phyloP scores from a whole-genome alignment of 108 stramenopile genomes.

The Skeletonema costatum region DNA sequence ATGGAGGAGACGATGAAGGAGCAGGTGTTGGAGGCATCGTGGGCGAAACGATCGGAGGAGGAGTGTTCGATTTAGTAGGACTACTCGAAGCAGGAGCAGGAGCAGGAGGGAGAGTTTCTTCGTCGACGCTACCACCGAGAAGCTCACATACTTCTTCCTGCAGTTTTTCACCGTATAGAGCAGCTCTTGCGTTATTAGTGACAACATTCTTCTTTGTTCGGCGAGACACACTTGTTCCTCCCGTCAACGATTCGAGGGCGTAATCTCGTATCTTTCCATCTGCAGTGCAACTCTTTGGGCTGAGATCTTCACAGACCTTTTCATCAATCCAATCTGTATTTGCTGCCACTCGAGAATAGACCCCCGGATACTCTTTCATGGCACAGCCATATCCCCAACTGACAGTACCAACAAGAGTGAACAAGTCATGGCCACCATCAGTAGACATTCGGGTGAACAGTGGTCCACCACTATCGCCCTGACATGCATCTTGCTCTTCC shows the following conservation, averaged over 20 bases:
- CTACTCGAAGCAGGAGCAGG: background rate
- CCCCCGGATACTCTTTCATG: constrained; percentile 22
- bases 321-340: constrained; percentile 43
- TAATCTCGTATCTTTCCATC: background rate
- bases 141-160: background rate
- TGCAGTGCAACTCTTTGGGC: background rate
- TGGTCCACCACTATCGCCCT: constrained; percentile 42
- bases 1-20: background rate
- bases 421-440: background rate
- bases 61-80: background rate
- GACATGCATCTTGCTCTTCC: constrained; percentile 46
- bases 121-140: background rate
- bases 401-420: constrained; percentile 9
- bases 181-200: too few relatives aligned
- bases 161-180: too few relatives aligned
- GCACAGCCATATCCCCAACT: constrained; percentile 51
- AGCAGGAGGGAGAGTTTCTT: background rate
- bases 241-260: background rate
- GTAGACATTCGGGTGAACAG: constrained; percentile 11
- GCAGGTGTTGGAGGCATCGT: background rate
- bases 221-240: background rate
- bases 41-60: background rate
- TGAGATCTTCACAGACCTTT: constrained; percentile 25
- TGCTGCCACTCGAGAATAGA: constrained; percentile 41
- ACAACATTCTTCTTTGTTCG: background rate